Evolutionary conservation across 352 stramenopile genomes (phyloP).

Genomic region (Phytophthora vignae): DNA sequence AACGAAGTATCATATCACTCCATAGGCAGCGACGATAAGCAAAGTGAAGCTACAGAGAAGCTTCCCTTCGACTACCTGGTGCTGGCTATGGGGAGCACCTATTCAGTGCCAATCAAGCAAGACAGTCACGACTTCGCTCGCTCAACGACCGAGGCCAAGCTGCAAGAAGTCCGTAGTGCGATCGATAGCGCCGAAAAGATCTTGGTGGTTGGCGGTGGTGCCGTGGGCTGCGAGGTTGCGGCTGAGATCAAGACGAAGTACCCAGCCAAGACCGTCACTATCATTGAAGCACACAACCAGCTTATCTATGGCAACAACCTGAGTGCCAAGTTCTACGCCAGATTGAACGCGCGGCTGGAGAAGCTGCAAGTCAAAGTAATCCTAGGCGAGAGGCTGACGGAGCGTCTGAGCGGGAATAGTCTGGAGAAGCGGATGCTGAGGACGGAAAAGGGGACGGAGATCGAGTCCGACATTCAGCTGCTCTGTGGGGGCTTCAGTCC

Average conservation of each 20-base stretch:
- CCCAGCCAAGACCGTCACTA: slow-evolving; percentile 41
- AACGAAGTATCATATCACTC: slow-evolving; percentile 34
- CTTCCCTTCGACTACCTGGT: slow-evolving; percentile 52
- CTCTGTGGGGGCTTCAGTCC: slow-evolving; percentile 42
- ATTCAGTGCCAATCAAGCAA: slow-evolving; percentile 42
- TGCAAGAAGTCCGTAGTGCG: slow-evolving; percentile 31
- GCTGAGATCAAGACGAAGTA: slow-evolving; percentile 47
- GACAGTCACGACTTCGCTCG: slow-evolving; percentile 26
- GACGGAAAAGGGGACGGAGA: no score
- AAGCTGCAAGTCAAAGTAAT: slow-evolving; percentile 39
- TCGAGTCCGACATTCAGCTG: slow-evolving; percentile 36
- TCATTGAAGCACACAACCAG: slow-evolving; percentile 33
- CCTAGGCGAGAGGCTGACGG: slow-evolving; percentile 32
- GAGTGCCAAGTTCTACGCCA: slow-evolving; percentile 27
- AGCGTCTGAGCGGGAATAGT: slow-evolving; percentile 28
- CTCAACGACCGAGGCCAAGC: slow-evolving; percentile 29
- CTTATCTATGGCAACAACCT: slow-evolving; percentile 34
- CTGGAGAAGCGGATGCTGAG: slow-evolving; percentile 28
- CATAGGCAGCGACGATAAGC: slow-evolving; percentile 30
- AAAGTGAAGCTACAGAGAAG: slow-evolving; percentile 18
- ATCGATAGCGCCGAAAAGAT: slow-evolving; percentile 38
- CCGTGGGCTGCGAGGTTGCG: slow-evolving; percentile 39
- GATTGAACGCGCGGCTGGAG: slow-evolving; percentile 22
- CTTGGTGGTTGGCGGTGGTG: slow-evolving; percentile 40
- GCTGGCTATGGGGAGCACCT: slow-evolving; percentile 46